Base-by-base conservation (phyloP, 345 rosid species). In the Citrus mangshanensis region DNA sequence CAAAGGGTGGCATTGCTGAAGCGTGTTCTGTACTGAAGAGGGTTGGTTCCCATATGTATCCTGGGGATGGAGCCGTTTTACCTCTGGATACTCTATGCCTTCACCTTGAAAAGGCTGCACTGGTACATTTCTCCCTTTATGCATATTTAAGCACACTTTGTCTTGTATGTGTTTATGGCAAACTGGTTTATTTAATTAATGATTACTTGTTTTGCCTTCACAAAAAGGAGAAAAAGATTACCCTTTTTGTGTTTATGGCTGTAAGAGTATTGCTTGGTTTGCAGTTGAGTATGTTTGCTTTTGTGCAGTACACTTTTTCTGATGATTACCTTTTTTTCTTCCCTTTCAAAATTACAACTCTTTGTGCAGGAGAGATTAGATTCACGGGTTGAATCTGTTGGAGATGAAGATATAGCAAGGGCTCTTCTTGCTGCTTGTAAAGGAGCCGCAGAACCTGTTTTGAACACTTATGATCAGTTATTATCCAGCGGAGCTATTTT, bases 41-140 rank as follows among this genome's bases (percentile, higher is more conserved):
- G 82, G 93, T 97, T 69, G 95, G 97, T 71, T 93, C 98, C 58
- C 86, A 80, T 70, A 74, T 87, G 61, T 94, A 97, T 88, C 98
- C 98, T 71, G 99, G 99, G 40, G 98, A 92, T 86, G 99, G 98
- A 72, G 91, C 93, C 71, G 87, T 91, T 84, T 84, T 94, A 81
- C 99, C 98, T 9, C 85, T 93, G 73, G 98, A 94, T 58, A 86
- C 91, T 76, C 70, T 93, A 21, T 94, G 99, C 81, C 95, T 96
- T 81, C 99, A 94, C 85, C 93, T 97, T 66, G 99, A 97, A 90
- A 97, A 93, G 86, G 95, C 98, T 75, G 95, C 98, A 61, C 61
- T 89, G 93, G 98, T 97, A 88, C 79, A 77, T 77, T 68, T 60
- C 49, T 28, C 25, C 30, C 69, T n/a, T 61, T n/a, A 9, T 73